phyloP scores from a whole-genome alignment of 2,329 filamentous ascomycete genomes.

The Fusarium torreyae region DNA sequence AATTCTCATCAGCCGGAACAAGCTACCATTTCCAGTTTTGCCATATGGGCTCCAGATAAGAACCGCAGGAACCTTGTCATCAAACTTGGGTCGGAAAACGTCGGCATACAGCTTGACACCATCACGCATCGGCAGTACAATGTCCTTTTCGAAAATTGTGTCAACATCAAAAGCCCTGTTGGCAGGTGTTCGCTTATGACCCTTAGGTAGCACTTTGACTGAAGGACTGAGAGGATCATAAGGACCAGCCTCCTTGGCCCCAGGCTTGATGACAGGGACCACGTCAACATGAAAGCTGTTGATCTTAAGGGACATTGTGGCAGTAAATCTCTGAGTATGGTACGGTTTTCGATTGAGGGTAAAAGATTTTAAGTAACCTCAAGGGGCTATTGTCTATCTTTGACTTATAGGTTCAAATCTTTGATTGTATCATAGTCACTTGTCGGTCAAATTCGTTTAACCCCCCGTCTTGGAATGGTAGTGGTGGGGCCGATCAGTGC shows the following conservation, averaged over 20 bases:
- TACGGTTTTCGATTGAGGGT: neutral
- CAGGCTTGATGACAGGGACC: neutral
- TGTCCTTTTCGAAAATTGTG: constrained; percentile 18
- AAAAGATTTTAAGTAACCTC: no score
- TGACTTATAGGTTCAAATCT: no score
- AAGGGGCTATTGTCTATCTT: no score
- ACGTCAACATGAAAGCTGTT: constrained; percentile 11
- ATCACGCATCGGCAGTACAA: constrained; percentile 9
- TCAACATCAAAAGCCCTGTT: constrained; percentile 8
- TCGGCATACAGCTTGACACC: constrained; percentile 15
- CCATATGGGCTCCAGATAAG: constrained; percentile 17
- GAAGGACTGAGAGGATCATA: constrained; percentile 16
- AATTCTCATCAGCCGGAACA: no score
- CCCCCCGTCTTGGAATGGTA: no score
- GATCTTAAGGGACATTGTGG: constrained; percentile 7
- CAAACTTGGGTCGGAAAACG: constrained; percentile 3
- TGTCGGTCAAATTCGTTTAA: no score
- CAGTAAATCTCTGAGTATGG: neutral
- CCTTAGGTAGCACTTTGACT: neutral
- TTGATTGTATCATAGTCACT: no score
- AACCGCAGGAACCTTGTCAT: constrained; percentile 1
- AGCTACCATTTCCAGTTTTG: constrained; percentile 17
- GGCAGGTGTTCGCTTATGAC: neutral
- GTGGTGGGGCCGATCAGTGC: no score
- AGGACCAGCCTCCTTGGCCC: constrained; percentile 7